A percentile compares a stretch with the other conserved stretches of the same genome.
Evolutionary conservation across 2,329 filamentous ascomycete genomes (phyloP).

Genomic region (Aspergillus flavus): DNA sequence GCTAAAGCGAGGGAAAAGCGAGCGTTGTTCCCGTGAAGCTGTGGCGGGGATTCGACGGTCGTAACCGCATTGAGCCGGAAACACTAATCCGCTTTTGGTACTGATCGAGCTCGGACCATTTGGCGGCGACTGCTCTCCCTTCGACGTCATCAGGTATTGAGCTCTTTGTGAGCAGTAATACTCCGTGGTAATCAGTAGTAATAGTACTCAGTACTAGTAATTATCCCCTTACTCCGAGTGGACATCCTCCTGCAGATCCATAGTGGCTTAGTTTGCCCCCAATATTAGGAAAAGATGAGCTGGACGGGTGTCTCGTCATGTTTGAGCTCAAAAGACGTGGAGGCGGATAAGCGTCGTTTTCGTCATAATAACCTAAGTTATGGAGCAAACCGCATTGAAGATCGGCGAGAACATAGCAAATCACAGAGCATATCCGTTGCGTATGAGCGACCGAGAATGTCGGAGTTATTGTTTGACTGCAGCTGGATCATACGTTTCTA

Average conservation of each 20-base stretch:
- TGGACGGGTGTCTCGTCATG: neutral
- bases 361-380: slow-evolving; percentile 18
- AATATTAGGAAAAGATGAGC: neutral
- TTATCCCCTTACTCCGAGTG: neutral
- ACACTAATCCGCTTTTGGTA: neutral
- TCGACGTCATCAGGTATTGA: slow-evolving; percentile 5
- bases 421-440: neutral
- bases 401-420: slow-evolving; percentile 7
- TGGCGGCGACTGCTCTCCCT: neutral
- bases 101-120: neutral
- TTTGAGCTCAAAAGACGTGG: neutral
- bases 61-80: slow-evolving; percentile 4
- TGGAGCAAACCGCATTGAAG: slow-evolving; percentile 7
- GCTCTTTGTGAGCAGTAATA: neutral
- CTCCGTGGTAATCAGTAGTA: neutral
- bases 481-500: neutral
- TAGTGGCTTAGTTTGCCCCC: neutral
- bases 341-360: slow-evolving; percentile 8
- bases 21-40: neutral
- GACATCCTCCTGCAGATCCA: neutral
- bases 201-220: neutral
- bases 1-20: neutral
- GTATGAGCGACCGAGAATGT: neutral
- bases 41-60: slow-evolving; percentile 1
- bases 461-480: neutral